Percentiles rank a stretch among this genome's conserved stretches.
These are phyloP conservation scores for Pseudocercospora ulei DNA, from an alignment of 2,329 filamentous ascomycete genomes.

Conservation along the genomic window DNA sequence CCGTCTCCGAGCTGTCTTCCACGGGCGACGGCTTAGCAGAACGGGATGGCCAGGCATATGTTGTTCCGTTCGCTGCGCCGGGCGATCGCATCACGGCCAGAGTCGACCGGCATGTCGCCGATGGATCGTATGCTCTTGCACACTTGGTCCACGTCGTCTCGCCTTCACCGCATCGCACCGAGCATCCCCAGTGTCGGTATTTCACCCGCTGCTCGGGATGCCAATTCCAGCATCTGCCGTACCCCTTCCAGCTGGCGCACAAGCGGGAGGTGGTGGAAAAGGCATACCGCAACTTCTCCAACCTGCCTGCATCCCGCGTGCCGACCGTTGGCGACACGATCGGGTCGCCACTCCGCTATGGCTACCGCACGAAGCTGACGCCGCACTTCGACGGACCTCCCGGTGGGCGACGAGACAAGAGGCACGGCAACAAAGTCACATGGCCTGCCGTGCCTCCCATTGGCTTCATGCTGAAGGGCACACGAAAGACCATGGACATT, in stretches of 20 bases:
- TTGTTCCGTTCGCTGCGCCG: conserved; percentile 78
- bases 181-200: conserved; percentile 69
- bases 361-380: conserved; percentile 92
- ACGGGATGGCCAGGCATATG: conserved; percentile 61
- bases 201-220: conserved; percentile 83
- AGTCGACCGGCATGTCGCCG: conserved; percentile 59
- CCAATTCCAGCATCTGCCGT: conserved; percentile 95
- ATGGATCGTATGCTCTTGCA: conserved; percentile 61
- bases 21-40: conserved; percentile 83
- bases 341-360: conserved; percentile 79
- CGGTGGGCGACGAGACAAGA: conserved; percentile 41
- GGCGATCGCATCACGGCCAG: conserved; percentile 73
- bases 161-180: conserved; percentile 66
- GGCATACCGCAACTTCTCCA: conserved; percentile 83
- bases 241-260: conserved; percentile 70
- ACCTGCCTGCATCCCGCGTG: conserved; percentile 63
- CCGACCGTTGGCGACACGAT: conserved; percentile 75
- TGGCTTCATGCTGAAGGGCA: conserved; percentile 84
- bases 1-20: conserved; percentile 74
- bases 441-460: conserved; percentile 64
- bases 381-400: conserved; percentile 84
- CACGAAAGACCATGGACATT: conserved; percentile 72
- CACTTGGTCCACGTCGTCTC: conserved; percentile 71
- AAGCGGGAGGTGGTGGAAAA: conserved; percentile 83
- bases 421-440: conserved; percentile 46